Conservation (phyloP, 2,329 filamentous ascomycete genomes). For the Grosmannia huntii region DNA sequence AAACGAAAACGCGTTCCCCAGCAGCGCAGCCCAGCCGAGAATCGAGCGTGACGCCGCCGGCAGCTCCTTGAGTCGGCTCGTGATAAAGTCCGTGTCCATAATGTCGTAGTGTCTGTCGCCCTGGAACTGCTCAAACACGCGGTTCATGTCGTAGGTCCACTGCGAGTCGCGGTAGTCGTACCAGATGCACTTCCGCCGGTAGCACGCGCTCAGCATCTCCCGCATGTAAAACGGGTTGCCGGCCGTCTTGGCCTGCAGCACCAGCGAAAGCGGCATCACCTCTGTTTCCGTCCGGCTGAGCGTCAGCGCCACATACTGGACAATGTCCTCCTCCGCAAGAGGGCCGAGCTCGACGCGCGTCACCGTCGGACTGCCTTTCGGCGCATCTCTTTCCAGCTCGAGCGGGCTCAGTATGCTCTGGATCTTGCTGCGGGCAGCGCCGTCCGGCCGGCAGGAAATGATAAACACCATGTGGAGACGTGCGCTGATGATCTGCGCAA, state of each 20-base stretch:
- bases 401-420: slow-evolving; percentile 40
- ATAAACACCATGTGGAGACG: slow-evolving; percentile 74
- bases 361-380: slow-evolving; percentile 37
- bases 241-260: slow-evolving; percentile 77
- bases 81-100: slow-evolving; percentile 72
- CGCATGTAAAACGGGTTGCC: slow-evolving; percentile 87
- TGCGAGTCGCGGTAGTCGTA: slow-evolving; percentile 74
- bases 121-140: slow-evolving; percentile 73
- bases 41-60: slow-evolving; percentile 63
- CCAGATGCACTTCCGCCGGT: slow-evolving; percentile 78
- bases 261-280: slow-evolving; percentile 63
- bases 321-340: slow-evolving; percentile 65
- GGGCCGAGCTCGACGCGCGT: slow-evolving; percentile 63
- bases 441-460: slow-evolving; percentile 60
- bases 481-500: slow-evolving; percentile 65
- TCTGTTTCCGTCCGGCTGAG: slow-evolving; percentile 62
- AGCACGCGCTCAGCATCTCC: slow-evolving; percentile 79
- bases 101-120: slow-evolving; percentile 67
- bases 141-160: slow-evolving; percentile 80
- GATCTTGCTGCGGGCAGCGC: slow-evolving; percentile 43
- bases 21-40: slow-evolving; percentile 71
- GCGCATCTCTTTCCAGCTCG: slow-evolving; percentile 38
- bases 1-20: slow-evolving; percentile 78
- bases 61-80: slow-evolving; percentile 63
- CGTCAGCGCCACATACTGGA: slow-evolving; percentile 70